Evolutionary conservation across 108 stramenopile species (phyloP).

Genomic region (Pseudonitzschia delicatissima): DNA sequence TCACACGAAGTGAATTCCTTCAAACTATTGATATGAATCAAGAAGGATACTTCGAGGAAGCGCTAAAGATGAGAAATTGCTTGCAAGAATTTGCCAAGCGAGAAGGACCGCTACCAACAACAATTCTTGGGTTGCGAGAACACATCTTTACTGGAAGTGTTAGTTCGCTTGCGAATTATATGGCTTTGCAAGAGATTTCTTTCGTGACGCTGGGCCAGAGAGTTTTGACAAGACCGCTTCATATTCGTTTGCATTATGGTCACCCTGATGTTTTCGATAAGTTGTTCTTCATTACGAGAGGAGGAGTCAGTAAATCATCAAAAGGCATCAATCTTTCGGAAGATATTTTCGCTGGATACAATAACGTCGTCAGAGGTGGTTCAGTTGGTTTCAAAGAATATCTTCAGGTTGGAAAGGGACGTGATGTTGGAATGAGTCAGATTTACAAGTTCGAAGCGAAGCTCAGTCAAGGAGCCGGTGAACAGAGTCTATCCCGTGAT

Average conservation of each 20-base stretch:
- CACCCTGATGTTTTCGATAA: constrained; percentile 99
- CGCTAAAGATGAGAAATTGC: constrained; percentile 96
- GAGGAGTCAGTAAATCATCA: constrained; percentile 95
- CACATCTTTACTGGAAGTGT: constrained; percentile 99
- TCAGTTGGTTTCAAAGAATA: constrained; percentile 96
- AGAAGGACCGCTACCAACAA: constrained; percentile 86
- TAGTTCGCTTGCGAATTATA: constrained; percentile 97
- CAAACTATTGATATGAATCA: constrained; percentile 99
- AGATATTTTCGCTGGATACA: constrained; percentile 99
- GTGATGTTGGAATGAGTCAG: constrained; percentile 99
- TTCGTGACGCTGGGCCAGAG: constrained; percentile 98
- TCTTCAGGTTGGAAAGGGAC: constrained; percentile 96
- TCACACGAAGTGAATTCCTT: constrained; percentile 93
- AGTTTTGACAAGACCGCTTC: constrained; percentile 90
- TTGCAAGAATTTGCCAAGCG: constrained; percentile 94
- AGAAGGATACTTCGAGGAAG: constrained; percentile 98
- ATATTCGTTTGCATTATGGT: constrained; percentile 96
- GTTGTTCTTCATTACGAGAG: constrained; percentile 95
- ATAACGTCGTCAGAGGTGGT: constrained; percentile 91
- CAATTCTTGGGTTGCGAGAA: constrained; percentile 95
- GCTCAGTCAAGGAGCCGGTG: constrained; percentile 96
- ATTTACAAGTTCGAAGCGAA: constrained; percentile 99
- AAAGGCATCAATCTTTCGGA: constrained; percentile 98
- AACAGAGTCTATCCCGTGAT: constrained; percentile 97
- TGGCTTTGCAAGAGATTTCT: constrained; percentile 97